Conservation (phyloP, 2,329 filamentous ascomycete genomes). For the Cyphellophora europaea region DNA sequence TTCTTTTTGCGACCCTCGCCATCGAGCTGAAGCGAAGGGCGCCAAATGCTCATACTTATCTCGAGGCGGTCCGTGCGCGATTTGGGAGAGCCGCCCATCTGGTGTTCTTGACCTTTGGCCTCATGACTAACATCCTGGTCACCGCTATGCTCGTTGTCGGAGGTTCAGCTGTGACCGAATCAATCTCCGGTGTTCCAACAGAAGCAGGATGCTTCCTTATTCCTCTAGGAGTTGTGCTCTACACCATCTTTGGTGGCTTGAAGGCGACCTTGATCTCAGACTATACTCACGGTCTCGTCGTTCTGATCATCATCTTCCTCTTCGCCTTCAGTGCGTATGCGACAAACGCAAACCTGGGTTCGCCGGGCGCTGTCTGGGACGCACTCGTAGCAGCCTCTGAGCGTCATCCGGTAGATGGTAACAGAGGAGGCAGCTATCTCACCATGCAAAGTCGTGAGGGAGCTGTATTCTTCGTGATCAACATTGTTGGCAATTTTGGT, state of each 20-base stretch:
- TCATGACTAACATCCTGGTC: conserved; percentile 76
- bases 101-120: conserved; percentile 70
- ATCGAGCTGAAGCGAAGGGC: conserved; percentile 61
- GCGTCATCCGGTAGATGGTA: conserved; percentile 66
- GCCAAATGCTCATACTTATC: conserved; percentile 62
- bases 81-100: conserved; percentile 66
- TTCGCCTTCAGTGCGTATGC: conserved; percentile 76
- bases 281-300: conserved; percentile 67
- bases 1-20: conserved; percentile 2
- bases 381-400: conserved; percentile 58
- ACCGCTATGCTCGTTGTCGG: conserved; percentile 85
- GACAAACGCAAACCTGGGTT: conserved; percentile 61
- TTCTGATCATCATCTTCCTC: conserved; percentile 69
- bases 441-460: conserved; percentile 76
- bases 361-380: conserved; percentile 67
- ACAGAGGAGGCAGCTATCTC: conserved; percentile 69
- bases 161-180: conserved; percentile 61
- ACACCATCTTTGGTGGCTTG: conserved; percentile 65
- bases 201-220: conserved; percentile 74
- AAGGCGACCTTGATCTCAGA: conserved; percentile 81
- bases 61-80: conserved; percentile 26
- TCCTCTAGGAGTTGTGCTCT: conserved; percentile 67
- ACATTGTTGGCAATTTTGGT: conserved; percentile 33
- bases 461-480: conserved; percentile 79
- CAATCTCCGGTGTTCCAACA: conserved; percentile 63